Conservation (phyloP, 805 yeast genomes). For the Schwanniomyces yamadae region DNA sequence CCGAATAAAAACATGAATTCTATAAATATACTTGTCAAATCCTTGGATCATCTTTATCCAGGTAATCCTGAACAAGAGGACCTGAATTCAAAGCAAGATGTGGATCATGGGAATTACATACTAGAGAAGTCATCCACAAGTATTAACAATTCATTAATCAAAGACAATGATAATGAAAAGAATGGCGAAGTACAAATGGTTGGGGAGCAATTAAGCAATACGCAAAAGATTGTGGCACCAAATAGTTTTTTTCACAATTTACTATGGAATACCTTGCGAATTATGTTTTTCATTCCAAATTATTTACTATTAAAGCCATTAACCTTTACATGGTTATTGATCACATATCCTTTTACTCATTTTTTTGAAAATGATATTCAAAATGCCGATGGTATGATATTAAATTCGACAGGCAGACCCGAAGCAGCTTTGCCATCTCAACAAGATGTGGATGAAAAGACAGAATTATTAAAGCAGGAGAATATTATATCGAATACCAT, state of each 20-base stretch:
- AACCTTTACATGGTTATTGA: constrained; percentile 46
- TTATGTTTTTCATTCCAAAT: constrained; percentile 46
- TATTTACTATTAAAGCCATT: constrained; percentile 53
- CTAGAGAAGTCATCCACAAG: background rate
- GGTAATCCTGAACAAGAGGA: constrained; percentile 7
- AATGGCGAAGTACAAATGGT: constrained; percentile 1
- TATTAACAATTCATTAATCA: background rate
- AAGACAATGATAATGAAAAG: background rate
- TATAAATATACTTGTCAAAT: constrained; percentile 31
- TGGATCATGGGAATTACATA: background rate
- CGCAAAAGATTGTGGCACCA: background rate
- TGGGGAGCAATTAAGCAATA: background rate
- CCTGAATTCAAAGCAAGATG: background rate
- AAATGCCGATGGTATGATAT: constrained; percentile 1
- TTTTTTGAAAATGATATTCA: constrained; percentile 21
- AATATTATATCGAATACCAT: constrained; percentile 37
- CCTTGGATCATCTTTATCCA: constrained; percentile 29
- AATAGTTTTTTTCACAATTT: too few species aligned
- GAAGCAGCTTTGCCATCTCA: background rate
- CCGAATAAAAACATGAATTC: constrained; percentile 27
- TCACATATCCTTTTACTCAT: constrained; percentile 54
- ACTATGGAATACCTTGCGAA: too few species aligned
- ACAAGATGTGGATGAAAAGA: constrained; percentile 27
- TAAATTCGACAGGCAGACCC: too few species aligned
- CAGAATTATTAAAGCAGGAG: constrained; percentile 41